A percentile compares a stretch with the other conserved stretches of the same genome.
Conservation (phyloP, 352 stramenopile genomes). For the Globisporangium splendens region DNA sequence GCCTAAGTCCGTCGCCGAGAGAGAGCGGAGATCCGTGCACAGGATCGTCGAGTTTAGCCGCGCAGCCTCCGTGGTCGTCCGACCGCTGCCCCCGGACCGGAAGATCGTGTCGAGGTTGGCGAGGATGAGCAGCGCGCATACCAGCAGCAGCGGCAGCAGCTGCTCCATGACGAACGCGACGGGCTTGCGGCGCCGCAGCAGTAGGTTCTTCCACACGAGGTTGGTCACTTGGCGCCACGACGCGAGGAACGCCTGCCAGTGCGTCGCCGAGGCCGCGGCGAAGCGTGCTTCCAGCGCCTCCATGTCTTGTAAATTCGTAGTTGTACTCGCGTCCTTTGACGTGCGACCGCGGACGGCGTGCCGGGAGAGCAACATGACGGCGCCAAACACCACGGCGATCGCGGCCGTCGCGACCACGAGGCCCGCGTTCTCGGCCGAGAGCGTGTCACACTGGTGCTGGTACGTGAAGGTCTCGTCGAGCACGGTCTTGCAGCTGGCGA, state of each 20-base stretch:
- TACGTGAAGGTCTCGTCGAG: slow-evolving; percentile 8
- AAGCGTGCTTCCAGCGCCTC: slow-evolving; percentile 13
- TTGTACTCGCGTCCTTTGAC: too few species aligned
- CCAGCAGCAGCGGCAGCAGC: slow-evolving; percentile 37
- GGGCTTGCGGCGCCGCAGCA: slow-evolving; percentile 24
- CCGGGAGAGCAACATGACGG: neutral
- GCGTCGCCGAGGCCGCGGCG: slow-evolving; percentile 9
- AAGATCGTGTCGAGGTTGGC: slow-evolving; percentile 32
- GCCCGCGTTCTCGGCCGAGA: slow-evolving; percentile 3
- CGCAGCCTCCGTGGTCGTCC: slow-evolving; percentile 6
- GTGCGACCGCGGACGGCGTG: too few species aligned
- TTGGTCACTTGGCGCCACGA: slow-evolving; percentile 24
- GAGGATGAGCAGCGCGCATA: slow-evolving; percentile 26
- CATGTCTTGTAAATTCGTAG: neutral
- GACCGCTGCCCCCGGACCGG: neutral
- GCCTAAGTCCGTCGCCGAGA: slow-evolving; percentile 13
- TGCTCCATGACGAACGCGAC: slow-evolving; percentile 28
- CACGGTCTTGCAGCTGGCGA: slow-evolving; percentile 4
- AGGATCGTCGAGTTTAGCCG: slow-evolving; percentile 11
- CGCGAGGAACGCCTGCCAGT: slow-evolving; percentile 7
- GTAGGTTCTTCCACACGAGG: slow-evolving; percentile 44
- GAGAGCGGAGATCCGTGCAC: slow-evolving; percentile 6
- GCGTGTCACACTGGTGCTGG: slow-evolving; percentile 3
- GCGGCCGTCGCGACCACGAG: neutral
- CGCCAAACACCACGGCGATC: neutral